Evolutionary conservation across 2,329 filamentous ascomycete genomes (phyloP), one percentile per base, ranked within the genome.

Genomic region (Pseudogymnoascus sp.): DNA sequence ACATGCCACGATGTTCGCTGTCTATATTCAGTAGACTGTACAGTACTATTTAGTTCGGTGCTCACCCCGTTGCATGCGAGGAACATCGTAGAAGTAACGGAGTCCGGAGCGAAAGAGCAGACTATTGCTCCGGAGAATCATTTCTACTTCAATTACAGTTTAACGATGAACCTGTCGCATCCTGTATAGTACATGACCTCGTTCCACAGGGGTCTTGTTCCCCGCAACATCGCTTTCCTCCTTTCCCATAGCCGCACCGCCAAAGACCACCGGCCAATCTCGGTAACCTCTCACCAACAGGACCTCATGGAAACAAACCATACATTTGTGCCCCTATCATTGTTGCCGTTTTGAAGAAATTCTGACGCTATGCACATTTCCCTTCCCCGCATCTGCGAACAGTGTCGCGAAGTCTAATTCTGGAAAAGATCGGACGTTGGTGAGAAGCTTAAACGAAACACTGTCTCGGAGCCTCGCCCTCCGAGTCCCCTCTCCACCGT

Each of bases 401-500:
- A 55, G n/a, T 8, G 25, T 9, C 9, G 45, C n/a, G 18, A 31
- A 18, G 28, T 18, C 45, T n/a, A 33, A 55, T 55, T 55, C n/a
- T 55, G 14, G 45, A 18, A 55, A 55, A 6, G 45, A 55, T 55
- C 45, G n/a, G 45, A 55, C 45, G n/a, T 55, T 33, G 25, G 45
- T 9, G 14, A 31, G 28, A 55, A 55, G 45, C 45, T 55, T 55
- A 55, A 55, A 55, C 25, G 25, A 33, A 55, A 55, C 9, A 18
- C 16, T 18, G 28, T 33, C 45, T 55, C 45, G 45, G 45, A 55
- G 25, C 25, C 28, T 55, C 25, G 25, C 9, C 25, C n/a, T 55
- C 45, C 45, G 45, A 5, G 5, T 49, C 45, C 45, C 45, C 45
- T 55, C 45, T 33, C 45, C 28, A 18, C 4, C n/a, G 7, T 2